These are phyloP conservation scores for Phytophthora syringae DNA, from an alignment of 352 stramenopile species.

Conservation along the genomic window DNA sequence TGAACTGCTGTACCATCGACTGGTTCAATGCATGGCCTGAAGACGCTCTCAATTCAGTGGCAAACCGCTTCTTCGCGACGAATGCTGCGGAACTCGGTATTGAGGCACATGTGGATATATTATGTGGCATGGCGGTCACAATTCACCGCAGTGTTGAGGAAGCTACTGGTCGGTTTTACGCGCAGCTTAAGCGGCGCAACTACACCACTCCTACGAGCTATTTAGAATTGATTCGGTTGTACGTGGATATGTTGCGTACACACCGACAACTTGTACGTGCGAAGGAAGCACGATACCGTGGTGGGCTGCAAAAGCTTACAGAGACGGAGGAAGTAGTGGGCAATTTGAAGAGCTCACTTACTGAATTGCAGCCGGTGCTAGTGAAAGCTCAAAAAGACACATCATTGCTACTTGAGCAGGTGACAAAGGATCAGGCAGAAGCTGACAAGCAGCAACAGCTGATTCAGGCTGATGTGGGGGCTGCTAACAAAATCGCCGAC, in stretches of 20 bases:
- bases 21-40: constrained; percentile 97
- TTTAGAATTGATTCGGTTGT: constrained; percentile 95
- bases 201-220: constrained; percentile 97
- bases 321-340: constrained; percentile 94
- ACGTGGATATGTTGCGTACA: constrained; percentile 91
- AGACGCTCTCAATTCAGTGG: constrained; percentile 93
- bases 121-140: constrained; percentile 93
- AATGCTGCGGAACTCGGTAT: constrained; percentile 90
- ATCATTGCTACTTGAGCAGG: constrained; percentile 80
- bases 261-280: constrained; percentile 84
- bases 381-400: constrained; percentile 92
- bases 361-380: constrained; percentile 92
- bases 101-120: constrained; percentile 84
- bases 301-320: constrained; percentile 92
- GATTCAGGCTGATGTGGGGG: constrained; percentile 92
- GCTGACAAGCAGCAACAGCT: constrained; percentile 92
- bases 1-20: constrained; percentile 96
- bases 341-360: constrained; percentile 91
- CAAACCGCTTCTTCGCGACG: constrained; percentile 87
- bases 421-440: constrained; percentile 91
- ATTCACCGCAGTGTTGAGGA: constrained; percentile 94
- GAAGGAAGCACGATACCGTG: constrained; percentile 85
- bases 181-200: constrained; percentile 89
- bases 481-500: constrained; percentile 90
- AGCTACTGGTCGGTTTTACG: constrained; percentile 78